Conservation (phyloP, 2,329 filamentous ascomycete genomes). For the Aspergillus quadrilineatus region DNA sequence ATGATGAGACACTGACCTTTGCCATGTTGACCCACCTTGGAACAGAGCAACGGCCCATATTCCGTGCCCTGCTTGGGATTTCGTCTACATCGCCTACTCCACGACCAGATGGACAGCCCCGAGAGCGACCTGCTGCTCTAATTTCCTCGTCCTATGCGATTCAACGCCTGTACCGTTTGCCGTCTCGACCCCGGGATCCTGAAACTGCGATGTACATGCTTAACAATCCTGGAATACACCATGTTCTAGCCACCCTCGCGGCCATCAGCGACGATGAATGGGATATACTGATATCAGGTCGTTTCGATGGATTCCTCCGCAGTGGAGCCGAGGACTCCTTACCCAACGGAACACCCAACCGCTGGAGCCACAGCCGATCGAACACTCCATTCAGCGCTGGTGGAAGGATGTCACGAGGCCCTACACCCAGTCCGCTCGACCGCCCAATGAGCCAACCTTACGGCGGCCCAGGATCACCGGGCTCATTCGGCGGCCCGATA, state of each 20-base stretch:
- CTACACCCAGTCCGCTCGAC: conserved; percentile 38
- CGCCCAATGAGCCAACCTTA: conserved; percentile 42
- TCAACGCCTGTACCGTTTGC: conserved; percentile 79
- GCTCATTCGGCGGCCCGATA: conserved; percentile 69
- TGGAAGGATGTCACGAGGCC: conserved; percentile 35
- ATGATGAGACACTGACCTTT: conserved; percentile 91
- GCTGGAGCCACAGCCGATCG: conserved; percentile 42
- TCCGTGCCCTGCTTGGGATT: conserved; percentile 74
- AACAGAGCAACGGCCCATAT: conserved; percentile 71
- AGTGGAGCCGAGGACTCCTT: conserved; percentile 72
- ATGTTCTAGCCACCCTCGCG: conserved; percentile 80
- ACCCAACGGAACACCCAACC: conserved; percentile 25
- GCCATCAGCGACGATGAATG: conserved; percentile 91
- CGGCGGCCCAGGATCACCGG: conserved; percentile 52
- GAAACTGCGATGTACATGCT: conserved; percentile 84
- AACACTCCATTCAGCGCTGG: conserved; percentile 34
- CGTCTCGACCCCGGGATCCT: conserved; percentile 72
- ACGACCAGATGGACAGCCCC: conserved; percentile 59
- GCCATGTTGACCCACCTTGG: conserved; percentile 87
- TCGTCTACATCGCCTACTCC: conserved; percentile 61
- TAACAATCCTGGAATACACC: conserved; percentile 76
- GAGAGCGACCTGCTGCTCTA: conserved; percentile 69
- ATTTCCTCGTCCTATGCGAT: conserved; percentile 73
- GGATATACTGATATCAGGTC: conserved; percentile 90
- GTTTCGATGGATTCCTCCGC: conserved; percentile 94